Evolutionary conservation across 352 stramenopile species (phyloP).

Genomic region (Labyrinthula sp.): DNA sequence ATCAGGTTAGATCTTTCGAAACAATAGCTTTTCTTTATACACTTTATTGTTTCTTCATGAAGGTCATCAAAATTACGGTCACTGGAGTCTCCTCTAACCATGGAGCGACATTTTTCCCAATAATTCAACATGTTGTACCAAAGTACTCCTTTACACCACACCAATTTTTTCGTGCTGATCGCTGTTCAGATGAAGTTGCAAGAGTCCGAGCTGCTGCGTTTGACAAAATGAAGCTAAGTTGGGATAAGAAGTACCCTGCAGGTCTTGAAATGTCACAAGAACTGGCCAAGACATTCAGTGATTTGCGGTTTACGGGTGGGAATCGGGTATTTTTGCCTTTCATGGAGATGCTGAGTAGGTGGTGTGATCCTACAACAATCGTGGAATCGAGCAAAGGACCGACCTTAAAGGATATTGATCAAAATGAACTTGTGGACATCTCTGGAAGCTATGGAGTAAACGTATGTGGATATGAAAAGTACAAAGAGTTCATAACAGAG

Average conservation of each 20-base stretch:
- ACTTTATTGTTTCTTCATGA: no score
- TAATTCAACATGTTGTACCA: constrained; percentile 27
- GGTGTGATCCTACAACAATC: constrained; percentile 27
- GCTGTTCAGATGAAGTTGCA: constrained; percentile 16
- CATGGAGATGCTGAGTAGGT: constrained; percentile 26
- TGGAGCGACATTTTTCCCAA: constrained; percentile 26
- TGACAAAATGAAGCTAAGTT: constrained; percentile 9
- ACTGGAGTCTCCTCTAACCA: no score
- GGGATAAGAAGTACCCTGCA: constrained; percentile 18
- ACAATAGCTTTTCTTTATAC: no score
- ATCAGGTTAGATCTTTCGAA: no score
- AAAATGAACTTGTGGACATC: constrained; percentile 29
- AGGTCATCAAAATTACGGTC: no score
- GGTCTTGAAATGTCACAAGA: constrained; percentile 15
- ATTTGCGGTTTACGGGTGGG: constrained; percentile 31
- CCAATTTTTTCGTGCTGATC: constrained; percentile 30
- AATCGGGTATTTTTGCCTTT: constrained; percentile 34
- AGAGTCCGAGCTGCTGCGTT: constrained; percentile 27
- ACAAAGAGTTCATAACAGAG: constrained; percentile 31
- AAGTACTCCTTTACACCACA: constrained; percentile 25
- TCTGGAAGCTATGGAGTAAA: constrained; percentile 33
- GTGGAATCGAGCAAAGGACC: constrained; percentile 12
- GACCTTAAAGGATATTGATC: constrained; percentile 30
- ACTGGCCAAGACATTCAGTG: constrained; percentile 27
- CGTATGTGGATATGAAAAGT: constrained; percentile 33